Percentiles rank a stretch among this genome's conserved stretches.
Evolutionary conservation across 352 stramenopile species (phyloP).

Genomic region (Blastocystis sp.): DNA sequence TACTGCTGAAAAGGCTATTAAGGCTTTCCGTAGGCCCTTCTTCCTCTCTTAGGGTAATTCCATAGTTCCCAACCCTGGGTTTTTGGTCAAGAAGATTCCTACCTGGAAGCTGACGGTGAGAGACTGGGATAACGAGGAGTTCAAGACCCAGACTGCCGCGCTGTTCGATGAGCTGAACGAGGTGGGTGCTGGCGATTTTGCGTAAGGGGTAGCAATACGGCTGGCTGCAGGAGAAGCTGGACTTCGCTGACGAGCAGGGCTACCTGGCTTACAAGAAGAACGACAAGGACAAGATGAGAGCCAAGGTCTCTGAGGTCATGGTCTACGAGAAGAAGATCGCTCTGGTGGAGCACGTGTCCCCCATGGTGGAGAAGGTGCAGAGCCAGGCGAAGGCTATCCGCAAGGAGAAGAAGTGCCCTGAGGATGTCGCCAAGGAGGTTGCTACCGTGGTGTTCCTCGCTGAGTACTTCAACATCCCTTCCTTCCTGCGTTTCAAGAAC

Average conservation of each 20-base stretch:
- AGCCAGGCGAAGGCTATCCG: constrained; percentile 32
- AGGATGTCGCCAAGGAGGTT: constrained; percentile 47
- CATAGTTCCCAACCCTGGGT: constrained; percentile 65
- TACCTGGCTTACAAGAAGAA: constrained; percentile 66
- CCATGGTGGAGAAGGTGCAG: constrained; percentile 55
- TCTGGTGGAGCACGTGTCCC: constrained; percentile 38
- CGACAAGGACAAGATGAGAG: constrained; percentile 63
- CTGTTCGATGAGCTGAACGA: constrained; percentile 63
- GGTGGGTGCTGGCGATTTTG: not conserved
- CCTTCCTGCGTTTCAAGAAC: constrained; percentile 54
- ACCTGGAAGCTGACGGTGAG: constrained; percentile 64
- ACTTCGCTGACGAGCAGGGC: constrained; percentile 44
- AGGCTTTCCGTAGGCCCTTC: constrained; percentile 61
- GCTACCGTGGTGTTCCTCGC: constrained; percentile 30
- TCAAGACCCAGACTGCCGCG: constrained; percentile 32
- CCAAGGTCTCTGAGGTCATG: constrained; percentile 48
- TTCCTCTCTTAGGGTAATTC: constrained; percentile 10
- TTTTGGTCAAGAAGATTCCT: constrained; percentile 65
- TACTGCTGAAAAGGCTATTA: constrained; percentile 67
- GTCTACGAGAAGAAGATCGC: constrained; percentile 60
- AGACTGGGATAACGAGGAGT: constrained; percentile 47
- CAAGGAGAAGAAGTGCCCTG: constrained; percentile 65
- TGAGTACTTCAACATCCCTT: constrained; percentile 48
- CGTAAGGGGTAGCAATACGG: constrained; percentile 39
- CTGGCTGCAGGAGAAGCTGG: constrained; percentile 59